These are phyloP conservation scores for Podospora pseudocomata DNA, from an alignment of 495 filamentous ascomycete genomes.

Conservation along the genomic window DNA sequence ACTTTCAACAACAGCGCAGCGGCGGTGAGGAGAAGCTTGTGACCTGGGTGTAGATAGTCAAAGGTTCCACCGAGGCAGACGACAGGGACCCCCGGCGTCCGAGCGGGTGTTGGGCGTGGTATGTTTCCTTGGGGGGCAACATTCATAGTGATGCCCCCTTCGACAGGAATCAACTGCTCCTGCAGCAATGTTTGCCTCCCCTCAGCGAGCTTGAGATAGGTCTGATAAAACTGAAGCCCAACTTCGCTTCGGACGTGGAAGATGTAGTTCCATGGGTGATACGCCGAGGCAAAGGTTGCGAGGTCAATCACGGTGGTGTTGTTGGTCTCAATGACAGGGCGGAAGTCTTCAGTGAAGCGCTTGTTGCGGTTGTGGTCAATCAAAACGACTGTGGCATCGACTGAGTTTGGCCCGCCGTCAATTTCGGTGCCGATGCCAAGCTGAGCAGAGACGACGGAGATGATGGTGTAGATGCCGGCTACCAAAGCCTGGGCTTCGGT, in stretches of 20 bases:
- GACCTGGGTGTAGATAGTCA: slow-evolving; percentile 93
- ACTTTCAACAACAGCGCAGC: slow-evolving; percentile 65
- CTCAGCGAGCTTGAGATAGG: slow-evolving; percentile 45
- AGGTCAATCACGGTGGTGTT: slow-evolving; percentile 61
- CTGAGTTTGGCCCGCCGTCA: slow-evolving; percentile 57
- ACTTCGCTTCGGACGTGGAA: slow-evolving; percentile 61
- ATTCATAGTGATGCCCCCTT: slow-evolving; percentile 46
- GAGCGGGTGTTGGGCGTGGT: slow-evolving; percentile 13
- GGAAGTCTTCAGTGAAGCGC: slow-evolving; percentile 27
- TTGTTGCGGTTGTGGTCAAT: slow-evolving; percentile 56
- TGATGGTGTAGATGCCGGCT: slow-evolving; percentile 72
- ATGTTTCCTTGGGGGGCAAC: slow-evolving; percentile 13
- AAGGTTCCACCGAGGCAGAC: slow-evolving; percentile 93
- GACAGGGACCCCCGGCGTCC: slow-evolving; percentile 32
- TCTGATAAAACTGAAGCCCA: slow-evolving; percentile 46
- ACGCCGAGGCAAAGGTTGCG: slow-evolving; percentile 59
- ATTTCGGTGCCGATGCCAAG: slow-evolving; percentile 58
- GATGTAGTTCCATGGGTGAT: slow-evolving; percentile 64
- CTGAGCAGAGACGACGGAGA: slow-evolving; percentile 63
- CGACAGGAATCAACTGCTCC: slow-evolving; percentile 42
- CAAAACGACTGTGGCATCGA: slow-evolving; percentile 75
- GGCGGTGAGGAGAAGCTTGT: slow-evolving; percentile 88
- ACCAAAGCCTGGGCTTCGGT: slow-evolving; percentile 63
- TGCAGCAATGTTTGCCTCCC: slow-evolving; percentile 42
- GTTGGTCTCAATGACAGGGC: slow-evolving; percentile 33